Conservation (phyloP, 2,329 filamentous ascomycete species). For the Rosellinia necatrix region DNA sequence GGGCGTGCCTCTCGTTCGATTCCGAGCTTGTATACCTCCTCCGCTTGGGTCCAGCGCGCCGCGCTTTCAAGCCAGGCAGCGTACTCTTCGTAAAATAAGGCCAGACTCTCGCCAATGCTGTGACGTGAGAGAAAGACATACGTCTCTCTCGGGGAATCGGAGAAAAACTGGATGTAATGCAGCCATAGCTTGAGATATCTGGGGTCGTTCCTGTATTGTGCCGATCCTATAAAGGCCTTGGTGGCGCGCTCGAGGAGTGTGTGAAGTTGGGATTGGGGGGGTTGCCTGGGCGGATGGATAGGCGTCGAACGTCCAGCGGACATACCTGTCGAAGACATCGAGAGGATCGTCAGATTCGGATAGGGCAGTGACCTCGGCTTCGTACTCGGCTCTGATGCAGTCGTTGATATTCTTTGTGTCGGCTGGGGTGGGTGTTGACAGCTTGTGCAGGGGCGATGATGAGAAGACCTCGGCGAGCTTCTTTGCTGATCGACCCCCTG, state of each 20-base stretch:
- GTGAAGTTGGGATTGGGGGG: constrained; percentile 84
- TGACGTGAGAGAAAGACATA: constrained; percentile 92
- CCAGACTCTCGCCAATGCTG: constrained; percentile 81
- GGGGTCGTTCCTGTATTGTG: constrained; percentile 93
- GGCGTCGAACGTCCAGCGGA: constrained; percentile 93
- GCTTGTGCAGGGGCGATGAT: constrained; percentile 62
- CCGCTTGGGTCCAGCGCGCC: constrained; percentile 84
- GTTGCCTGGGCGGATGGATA: constrained; percentile 95
- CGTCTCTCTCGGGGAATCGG: constrained; percentile 88
- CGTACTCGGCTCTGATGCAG: constrained; percentile 79
- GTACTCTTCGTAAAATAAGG: constrained; percentile 96
- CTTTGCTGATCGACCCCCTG: constrained; percentile 83
- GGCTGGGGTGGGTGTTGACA: constrained; percentile 67
- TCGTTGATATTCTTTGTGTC: constrained; percentile 80
- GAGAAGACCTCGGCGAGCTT: constrained; percentile 85
- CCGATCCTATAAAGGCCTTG: constrained; percentile 80
- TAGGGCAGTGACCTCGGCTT: constrained; percentile 77
- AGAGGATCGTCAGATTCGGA: constrained; percentile 92
- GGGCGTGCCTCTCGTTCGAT: constrained; percentile 88
- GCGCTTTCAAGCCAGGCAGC: constrained; percentile 88
- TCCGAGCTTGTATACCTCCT: constrained; percentile 90
- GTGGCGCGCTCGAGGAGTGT: constrained; percentile 90
- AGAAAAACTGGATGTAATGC: constrained; percentile 90
- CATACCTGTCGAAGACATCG: constrained; percentile 94
- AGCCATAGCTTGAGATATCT: constrained; percentile 94